phyloP scores from a whole-genome alignment of 176 grass and related monocot species.

The Oryza brachyantha region DNA sequence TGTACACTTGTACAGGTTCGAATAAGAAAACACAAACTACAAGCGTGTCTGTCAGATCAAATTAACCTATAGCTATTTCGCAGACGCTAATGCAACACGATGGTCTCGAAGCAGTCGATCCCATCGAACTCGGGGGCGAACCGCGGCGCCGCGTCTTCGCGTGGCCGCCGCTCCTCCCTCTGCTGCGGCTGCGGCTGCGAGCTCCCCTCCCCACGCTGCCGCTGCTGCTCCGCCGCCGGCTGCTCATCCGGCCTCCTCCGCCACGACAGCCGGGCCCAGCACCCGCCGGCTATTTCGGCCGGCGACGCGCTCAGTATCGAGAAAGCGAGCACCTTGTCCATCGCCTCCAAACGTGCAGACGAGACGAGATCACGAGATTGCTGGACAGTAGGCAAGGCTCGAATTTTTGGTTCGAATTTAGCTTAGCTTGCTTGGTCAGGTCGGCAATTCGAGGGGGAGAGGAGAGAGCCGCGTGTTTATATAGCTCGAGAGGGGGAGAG shows the following conservation, averaged over 20 bases:
- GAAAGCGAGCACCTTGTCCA: constrained; percentile 64
- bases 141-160: constrained; percentile 16
- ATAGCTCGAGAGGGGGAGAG: not conserved
- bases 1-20: not conserved
- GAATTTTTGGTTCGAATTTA: not conserved
- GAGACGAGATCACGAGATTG: no score
- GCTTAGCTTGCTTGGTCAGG: not conserved
- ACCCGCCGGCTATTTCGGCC: constrained; percentile 18
- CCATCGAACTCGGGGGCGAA: constrained; percentile 74
- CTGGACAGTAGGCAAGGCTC: no score
- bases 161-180: not conserved
- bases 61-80: no score
- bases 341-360: not conserved
- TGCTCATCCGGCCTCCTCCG: not conserved
- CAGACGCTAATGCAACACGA: constrained; percentile 31
- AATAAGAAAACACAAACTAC: not conserved
- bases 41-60: no score
- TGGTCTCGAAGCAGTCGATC: constrained; percentile 77
- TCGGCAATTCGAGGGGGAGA: not conserved
- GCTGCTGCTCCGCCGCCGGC: not conserved
- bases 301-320: constrained; percentile 60
- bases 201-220: not conserved
- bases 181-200: not conserved
- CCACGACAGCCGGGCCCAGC: constrained; percentile 27
- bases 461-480: not conserved